Evolutionary conservation across 164 flowering plant species (phyloP).

Genomic region (Umbilicus rupestris): DNA sequence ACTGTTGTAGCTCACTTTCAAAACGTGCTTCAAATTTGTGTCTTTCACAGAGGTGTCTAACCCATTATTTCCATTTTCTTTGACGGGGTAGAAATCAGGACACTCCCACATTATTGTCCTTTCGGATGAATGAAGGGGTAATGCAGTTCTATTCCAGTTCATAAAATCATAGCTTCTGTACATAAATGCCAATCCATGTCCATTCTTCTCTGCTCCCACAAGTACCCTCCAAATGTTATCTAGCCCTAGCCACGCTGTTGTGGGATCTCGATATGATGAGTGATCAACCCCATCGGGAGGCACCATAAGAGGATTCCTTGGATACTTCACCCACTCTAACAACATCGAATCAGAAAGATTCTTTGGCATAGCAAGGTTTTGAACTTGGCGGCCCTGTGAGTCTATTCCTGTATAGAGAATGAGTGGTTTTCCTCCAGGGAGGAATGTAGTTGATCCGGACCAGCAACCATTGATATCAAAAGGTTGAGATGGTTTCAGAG

Average conservation of each 20-base stretch:
- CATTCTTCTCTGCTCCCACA: conserved; percentile 33
- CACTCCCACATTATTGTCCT: conserved; percentile 74
- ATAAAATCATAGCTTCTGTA: conserved; percentile 51
- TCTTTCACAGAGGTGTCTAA: conserved; percentile 32
- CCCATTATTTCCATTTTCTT: conserved; percentile 16
- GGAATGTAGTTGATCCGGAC: conserved; percentile 65
- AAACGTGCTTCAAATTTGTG: conserved; percentile 26
- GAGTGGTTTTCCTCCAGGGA: conserved; percentile 32
- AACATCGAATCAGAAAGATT: conserved; percentile 50
- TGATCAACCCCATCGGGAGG: conserved; percentile 31
- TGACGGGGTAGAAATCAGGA: conserved; percentile 64
- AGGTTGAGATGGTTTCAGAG: conserved; percentile 37
- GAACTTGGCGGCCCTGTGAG: conserved; percentile 35
- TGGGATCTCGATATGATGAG: conserved; percentile 57
- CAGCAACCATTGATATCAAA: conserved; percentile 52
- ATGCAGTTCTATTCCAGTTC: conserved; percentile 27
- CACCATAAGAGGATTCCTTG: conserved; percentile 44
- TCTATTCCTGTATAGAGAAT: conserved; percentile 59
- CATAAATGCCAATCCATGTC: conserved; percentile 38
- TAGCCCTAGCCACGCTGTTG: conserved; percentile 55
- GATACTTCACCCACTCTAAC: conserved; percentile 44
- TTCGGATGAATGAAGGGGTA: conserved; percentile 31
- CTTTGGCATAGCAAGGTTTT: conserved; percentile 54
- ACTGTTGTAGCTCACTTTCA: conserved; percentile 31
- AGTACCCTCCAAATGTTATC: conserved; percentile 49